Percentiles rank a stretch among this genome's conserved stretches.
phyloP scores from a whole-genome alignment of 805 yeast genomes.

The Komagataella pseudopastoris region DNA sequence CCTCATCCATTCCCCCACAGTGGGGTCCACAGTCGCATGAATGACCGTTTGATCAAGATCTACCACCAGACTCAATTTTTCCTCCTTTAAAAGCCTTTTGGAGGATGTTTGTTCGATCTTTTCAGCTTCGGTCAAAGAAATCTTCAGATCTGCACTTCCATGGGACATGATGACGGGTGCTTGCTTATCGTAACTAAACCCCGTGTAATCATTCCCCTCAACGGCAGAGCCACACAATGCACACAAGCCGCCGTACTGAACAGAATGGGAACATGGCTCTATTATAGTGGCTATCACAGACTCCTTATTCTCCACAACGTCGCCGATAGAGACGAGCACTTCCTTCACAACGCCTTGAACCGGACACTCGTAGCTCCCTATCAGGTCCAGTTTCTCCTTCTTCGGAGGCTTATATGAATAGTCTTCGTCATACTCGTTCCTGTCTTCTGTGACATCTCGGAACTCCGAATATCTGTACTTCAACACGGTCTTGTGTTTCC shows the following conservation, averaged over 20 bases:
- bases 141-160: constrained; percentile 71
- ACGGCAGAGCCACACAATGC: constrained; percentile 82
- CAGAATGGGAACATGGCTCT: constrained; percentile 86
- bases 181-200: constrained; percentile 51
- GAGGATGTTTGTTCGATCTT: constrained; percentile 63
- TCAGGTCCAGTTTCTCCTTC: constrained; percentile 42
- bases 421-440: constrained; percentile 17
- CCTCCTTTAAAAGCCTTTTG: constrained; percentile 40
- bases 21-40: constrained; percentile 96
- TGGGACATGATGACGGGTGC: constrained; percentile 87
- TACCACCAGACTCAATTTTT: constrained; percentile 78
- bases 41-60: constrained; percentile 96
- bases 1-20: constrained; percentile 90
- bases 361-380: constrained; percentile 75
- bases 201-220: constrained; percentile 62
- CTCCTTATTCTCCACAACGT: constrained; percentile 38
- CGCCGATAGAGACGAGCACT: constrained; percentile 41
- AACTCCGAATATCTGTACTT: constrained; percentile 57
- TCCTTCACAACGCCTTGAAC: constrained; percentile 52
- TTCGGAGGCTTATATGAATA: constrained; percentile 19
- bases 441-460: constrained; percentile 34
- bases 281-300: constrained; percentile 36
- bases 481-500: constrained; percentile 39
- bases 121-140: constrained; percentile 77
- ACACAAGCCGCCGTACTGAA: constrained; percentile 91